Evolutionary conservation across 2,329 filamentous ascomycete genomes (phyloP).

Genomic region (Aspergillus sp.): DNA sequence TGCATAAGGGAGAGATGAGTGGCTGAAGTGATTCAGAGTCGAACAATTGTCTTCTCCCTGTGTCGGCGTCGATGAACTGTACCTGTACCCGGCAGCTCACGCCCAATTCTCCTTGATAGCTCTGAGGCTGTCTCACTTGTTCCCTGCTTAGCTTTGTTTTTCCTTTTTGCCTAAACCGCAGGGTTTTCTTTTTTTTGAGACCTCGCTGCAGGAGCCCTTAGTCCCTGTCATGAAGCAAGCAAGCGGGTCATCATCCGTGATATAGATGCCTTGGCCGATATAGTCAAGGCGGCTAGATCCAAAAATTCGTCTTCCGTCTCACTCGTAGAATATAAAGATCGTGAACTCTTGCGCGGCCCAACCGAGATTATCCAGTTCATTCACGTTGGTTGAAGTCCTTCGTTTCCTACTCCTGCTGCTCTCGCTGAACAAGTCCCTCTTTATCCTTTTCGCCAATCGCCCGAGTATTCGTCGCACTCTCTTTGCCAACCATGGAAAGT

Average conservation of each 20-base stretch:
- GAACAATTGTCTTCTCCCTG: background rate
- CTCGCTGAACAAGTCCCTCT: no score
- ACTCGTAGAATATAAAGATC: conserved; percentile 14
- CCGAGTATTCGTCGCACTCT: no score
- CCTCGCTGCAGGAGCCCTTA: background rate
- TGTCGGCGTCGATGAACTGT: background rate
- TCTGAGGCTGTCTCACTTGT: background rate
- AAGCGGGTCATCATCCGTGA: conserved; percentile 11
- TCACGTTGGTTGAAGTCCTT: conserved; percentile 5
- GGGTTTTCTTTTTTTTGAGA: no score
- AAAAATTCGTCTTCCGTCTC: conserved; percentile 7
- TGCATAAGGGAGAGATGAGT: conserved; percentile 10
- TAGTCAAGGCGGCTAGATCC: conserved; percentile 14
- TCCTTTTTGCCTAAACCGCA: conserved; percentile 4
- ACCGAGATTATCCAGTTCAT: conserved; percentile 5
- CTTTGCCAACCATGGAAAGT: conserved; percentile 18
- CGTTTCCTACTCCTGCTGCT: conserved; percentile 5
- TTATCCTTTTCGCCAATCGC: no score
- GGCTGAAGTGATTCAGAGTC: background rate
- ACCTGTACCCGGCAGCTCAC: conserved; percentile 3
- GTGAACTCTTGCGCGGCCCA: background rate
- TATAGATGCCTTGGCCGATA: conserved; percentile 12
- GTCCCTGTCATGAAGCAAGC: conserved; percentile 13
- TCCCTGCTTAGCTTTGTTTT: background rate
- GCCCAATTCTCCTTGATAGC: background rate